Base-by-base conservation (phyloP, 306 rosid species). In the Crataegus laevigata region DNA sequence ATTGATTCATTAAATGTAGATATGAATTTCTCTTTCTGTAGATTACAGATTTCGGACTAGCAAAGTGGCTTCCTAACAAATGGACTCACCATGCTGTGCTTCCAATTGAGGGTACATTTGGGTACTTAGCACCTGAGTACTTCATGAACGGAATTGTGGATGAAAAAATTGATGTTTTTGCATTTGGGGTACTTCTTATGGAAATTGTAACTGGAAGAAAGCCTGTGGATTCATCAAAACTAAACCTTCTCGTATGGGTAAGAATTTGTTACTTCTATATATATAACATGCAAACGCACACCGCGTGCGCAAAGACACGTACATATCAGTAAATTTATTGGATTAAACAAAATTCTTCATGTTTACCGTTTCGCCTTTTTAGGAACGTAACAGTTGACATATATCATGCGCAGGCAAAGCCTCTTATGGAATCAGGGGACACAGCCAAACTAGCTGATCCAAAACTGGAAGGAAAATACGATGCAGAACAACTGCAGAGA, bases 11-110 rank as follows among this genome's bases (percentile, higher is more conserved):
- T 60, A 28, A 58, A 59, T 42, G 24, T 18, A 36, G 19, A 28
- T 55, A 4, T 59, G 18, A 55, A 72, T 28, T 60, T 6, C 19
- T 71, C 9, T 14, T 1, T 55, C 38, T 24, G 68, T 63, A 94
- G 98, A 94, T 94, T 17, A 87, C 96, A 0, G 98, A 94, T 72
- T 94, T 94, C 57, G 98, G 98, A 83, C 88, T 94, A 0, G 98
- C 98, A 70, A 94, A 94, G 88, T 94, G 98, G 98, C 97, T 94
- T 82, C 98, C 98, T 4, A 94, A 91, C 88, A 91, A 94, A 71
- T 94, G 98, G 97, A 94, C 92, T 60, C 98, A 94, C 82, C 97
- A 89, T 36, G 98, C 96, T 61, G 96, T 90, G 50, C 82, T 86
- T 42, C 97, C 98, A 0, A 89, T 94, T n/a, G 97, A 94, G 74